A percentile compares a stretch with the other conserved stretches of the same genome.
These are phyloP conservation scores for Monosporascus sp. DNA, from an alignment of 2,329 filamentous ascomycete genomes.

Conservation along the genomic window DNA sequence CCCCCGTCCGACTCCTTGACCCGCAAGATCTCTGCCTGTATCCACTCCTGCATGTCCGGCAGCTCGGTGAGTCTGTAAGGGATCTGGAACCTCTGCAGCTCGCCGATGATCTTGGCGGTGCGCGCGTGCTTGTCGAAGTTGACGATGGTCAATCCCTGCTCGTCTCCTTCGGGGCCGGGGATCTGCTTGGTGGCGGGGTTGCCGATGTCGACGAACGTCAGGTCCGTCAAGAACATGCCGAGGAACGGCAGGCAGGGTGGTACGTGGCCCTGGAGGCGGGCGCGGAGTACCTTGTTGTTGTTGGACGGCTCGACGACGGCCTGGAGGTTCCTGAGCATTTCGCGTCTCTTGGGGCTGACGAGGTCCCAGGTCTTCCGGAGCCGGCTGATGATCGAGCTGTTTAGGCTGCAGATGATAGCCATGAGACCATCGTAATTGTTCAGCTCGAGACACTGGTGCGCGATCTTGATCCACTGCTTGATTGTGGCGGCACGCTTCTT, in stretches of 20 bases:
- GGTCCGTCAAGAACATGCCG: slow-evolving; percentile 91
- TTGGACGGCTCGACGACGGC: slow-evolving; percentile 82
- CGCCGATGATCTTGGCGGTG: slow-evolving; percentile 91
- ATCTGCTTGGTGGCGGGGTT: slow-evolving; percentile 82
- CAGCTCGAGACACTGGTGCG: slow-evolving; percentile 76
- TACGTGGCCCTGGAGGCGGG: slow-evolving; percentile 76
- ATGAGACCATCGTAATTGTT: slow-evolving; percentile 96
- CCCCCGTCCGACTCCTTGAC: slow-evolving; percentile 58
- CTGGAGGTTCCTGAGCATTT: slow-evolving; percentile 71
- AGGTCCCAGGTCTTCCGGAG: slow-evolving; percentile 89
- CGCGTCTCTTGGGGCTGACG: slow-evolving; percentile 77
- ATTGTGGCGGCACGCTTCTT: slow-evolving; percentile 88
- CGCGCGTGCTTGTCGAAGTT: slow-evolving; percentile 97
- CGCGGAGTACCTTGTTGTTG: slow-evolving; percentile 84
- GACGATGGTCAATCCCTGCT: slow-evolving; percentile 73
- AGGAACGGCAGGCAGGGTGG: slow-evolving; percentile 93
- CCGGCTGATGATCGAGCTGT: slow-evolving; percentile 84
- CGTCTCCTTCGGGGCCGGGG: slow-evolving; percentile 45
- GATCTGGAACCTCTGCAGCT: slow-evolving; percentile 93
- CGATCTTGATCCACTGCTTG: slow-evolving; percentile 98
- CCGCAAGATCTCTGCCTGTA: slow-evolving; percentile 72
- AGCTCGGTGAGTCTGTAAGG: slow-evolving; percentile 80
- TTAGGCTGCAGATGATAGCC: slow-evolving; percentile 92
- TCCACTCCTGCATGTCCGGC: slow-evolving; percentile 88
- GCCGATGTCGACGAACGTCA: slow-evolving; percentile 93